These are phyloP conservation scores for Boletus tylopilopsis DNA, from an alignment of 768 basidiomycete genomes.

Conservation along the genomic window DNA sequence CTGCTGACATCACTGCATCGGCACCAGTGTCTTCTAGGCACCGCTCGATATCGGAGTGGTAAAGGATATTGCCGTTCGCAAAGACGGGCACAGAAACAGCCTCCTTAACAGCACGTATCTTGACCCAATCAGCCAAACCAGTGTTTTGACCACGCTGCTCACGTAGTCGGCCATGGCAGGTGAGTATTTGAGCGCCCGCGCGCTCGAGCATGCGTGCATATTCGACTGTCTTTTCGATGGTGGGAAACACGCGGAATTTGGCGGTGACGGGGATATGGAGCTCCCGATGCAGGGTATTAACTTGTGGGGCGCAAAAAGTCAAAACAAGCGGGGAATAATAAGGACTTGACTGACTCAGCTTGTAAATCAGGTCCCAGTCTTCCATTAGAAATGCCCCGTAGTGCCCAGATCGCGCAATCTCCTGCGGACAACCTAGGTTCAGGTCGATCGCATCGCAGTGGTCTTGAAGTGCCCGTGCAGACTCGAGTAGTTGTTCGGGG, in stretches of 20 bases:
- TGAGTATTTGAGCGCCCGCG: conserved; percentile 92
- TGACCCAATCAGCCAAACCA: conserved; percentile 83
- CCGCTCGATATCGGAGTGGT: conserved; percentile 71
- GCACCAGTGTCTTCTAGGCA: conserved; percentile 84
- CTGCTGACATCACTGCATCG: conserved; percentile 93
- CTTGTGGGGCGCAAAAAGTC: conserved; percentile 36
- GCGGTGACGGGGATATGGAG: conserved; percentile 92
- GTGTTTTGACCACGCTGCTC: conserved; percentile 89
- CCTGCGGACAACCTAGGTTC: conserved; percentile 93
- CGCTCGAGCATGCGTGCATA: conserved; percentile 96
- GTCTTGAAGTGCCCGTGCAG: conserved; percentile 72
- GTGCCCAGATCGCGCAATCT: conserved; percentile 81
- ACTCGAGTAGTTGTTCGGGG: conserved; percentile 68
- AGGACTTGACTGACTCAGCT: conserved; percentile 53
- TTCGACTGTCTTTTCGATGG: conserved; percentile 81
- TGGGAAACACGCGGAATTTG: conserved; percentile 90
- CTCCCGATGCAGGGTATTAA: conserved; percentile 80
- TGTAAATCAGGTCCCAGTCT: conserved; percentile 87
- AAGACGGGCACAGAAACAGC: conserved; percentile 92
- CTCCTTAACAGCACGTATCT: conserved; percentile 88
- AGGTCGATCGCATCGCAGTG: conserved; percentile 93
- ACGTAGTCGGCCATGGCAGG: conserved; percentile 87
- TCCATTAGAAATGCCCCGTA: conserved; percentile 94
- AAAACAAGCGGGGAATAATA: not conserved
- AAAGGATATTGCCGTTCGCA: conserved; percentile 95